A percentile compares a stretch with the other conserved stretches of the same genome.
Evolutionary conservation across 176 grass and related monocot species (phyloP).

Genomic region (Themeda triandra): DNA sequence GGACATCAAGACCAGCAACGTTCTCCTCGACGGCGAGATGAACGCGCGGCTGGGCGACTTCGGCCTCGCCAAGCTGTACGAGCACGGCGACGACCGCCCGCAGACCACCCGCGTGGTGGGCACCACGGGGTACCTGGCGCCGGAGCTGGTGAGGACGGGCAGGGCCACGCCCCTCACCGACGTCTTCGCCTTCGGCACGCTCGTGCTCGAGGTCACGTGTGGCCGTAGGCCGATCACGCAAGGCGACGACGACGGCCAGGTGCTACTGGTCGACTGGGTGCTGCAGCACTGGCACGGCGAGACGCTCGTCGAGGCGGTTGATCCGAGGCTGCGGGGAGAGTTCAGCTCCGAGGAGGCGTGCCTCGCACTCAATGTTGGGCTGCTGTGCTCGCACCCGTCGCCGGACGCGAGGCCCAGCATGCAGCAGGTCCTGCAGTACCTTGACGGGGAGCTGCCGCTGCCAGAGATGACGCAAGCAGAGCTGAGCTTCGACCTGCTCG

Average conservation of each 20-base stretch:
- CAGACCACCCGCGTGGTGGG: slow-evolving; percentile 52
- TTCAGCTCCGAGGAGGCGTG: slow-evolving; percentile 24
- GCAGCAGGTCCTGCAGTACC: slow-evolving; percentile 41
- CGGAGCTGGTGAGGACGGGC: slow-evolving; percentile 40
- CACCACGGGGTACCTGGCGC: slow-evolving; percentile 56
- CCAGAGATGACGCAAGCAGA: slow-evolving; percentile 26
- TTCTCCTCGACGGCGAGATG: slow-evolving; percentile 47
- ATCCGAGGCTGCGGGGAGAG: slow-evolving; percentile 22
- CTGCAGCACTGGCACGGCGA: slow-evolving; percentile 35
- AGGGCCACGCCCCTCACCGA: slow-evolving; percentile 44
- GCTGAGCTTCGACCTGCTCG: neutral
- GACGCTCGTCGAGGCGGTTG: slow-evolving; percentile 15
- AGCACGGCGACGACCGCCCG: neutral
- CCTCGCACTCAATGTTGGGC: slow-evolving; percentile 34
- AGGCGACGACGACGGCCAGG: too few relatives aligned
- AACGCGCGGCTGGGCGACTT: slow-evolving; percentile 57
- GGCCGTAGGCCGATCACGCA: slow-evolving; percentile 39
- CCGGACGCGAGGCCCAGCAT: slow-evolving; percentile 36
- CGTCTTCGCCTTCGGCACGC: slow-evolving; percentile 49
- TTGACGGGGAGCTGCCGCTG: slow-evolving; percentile 19
- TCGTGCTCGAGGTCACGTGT: slow-evolving; percentile 50
- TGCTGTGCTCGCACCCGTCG: slow-evolving; percentile 50
- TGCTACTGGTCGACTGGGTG: slow-evolving; percentile 29
- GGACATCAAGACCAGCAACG: slow-evolving; percentile 64
- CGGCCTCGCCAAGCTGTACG: neutral